Base-by-base conservation (phyloP, 345 rosid species). In the Brassica juncea region DNA sequence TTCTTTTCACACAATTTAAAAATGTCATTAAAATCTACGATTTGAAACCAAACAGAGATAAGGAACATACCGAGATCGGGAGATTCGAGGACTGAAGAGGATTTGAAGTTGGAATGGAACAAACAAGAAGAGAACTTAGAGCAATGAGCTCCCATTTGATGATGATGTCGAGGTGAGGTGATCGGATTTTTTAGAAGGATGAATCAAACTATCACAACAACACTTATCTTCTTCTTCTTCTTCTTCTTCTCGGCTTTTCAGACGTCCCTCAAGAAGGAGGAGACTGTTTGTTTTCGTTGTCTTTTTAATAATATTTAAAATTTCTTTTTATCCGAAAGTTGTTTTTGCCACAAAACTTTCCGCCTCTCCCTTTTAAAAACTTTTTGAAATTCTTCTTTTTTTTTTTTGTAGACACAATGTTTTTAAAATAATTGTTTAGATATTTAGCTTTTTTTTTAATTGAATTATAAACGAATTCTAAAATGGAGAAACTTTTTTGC, bases 21-120 rank as follows among this genome's bases (percentile, higher is more conserved):
- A 39, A 35, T 34, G 37, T 12, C 35, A 65, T 6, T 9, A 59
- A 37, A 71, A 6, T 39, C 11, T 6, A 6, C 44, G 60, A 72
- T 49, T 5, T 58, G 19, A 12, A 28, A 37, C 0, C n/a, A 21
- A 42, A n/a, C 12, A 42, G 35, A 76, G 58, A 27, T 2, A 5
- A 59, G 16, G 3, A 19, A 58, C 63, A 25, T 30, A 94, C 98
- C 99, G 64, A 87, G 90, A 85, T 94, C 99, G 69, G 95, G 87
- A 73, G 91, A 84, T 67, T 88, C 81, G 31, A 81, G 77, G 3
- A 72, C 71, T 31, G 84, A 81, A 60, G 81, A 28, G n/a, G 84
- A 72, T 66, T 81, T 76, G 81, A 77, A 71, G 71, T 71, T 34
- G 4, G 84, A 77, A 72, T 68, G 77, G 35, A 81, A 81, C 52